phyloP scores from a whole-genome alignment of 1,139 yeast genomes.

The Magnusiomyces sp. region DNA sequence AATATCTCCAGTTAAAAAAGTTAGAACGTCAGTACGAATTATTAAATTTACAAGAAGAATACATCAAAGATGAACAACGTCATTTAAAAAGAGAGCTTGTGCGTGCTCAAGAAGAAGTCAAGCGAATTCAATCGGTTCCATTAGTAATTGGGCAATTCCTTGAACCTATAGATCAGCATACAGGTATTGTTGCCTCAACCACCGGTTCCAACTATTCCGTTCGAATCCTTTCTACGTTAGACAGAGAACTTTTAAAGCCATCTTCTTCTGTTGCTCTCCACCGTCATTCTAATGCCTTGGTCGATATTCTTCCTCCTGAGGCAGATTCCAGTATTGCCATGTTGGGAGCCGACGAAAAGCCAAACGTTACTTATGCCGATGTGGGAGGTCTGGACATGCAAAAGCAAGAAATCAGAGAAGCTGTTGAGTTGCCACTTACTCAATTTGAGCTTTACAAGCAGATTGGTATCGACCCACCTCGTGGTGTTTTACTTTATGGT shows the following conservation, averaged over 20 bases:
- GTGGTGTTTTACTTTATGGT: constrained; percentile 96
- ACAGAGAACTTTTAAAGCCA: constrained; percentile 88
- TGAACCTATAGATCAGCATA: constrained; percentile 94
- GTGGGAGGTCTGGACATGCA: constrained; percentile 96
- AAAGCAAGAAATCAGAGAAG: constrained; percentile 96
- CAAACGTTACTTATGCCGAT: constrained; percentile 75
- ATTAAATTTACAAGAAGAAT: constrained; percentile 81
- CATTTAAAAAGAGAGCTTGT: constrained; percentile 88
- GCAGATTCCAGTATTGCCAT: constrained; percentile 95
- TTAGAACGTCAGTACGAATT: constrained; percentile 85
- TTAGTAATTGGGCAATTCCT: constrained; percentile 95
- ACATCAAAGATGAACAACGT: constrained; percentile 95
- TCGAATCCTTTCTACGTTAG: constrained; percentile 85
- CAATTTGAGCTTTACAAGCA: constrained; percentile 98
- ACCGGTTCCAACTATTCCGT: constrained; percentile 98
- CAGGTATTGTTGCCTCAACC: constrained; percentile 94
- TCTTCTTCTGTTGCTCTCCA: constrained; percentile 94
- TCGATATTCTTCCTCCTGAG: constrained; percentile 96
- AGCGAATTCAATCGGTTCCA: constrained; percentile 94
- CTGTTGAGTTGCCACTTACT: constrained; percentile 93
- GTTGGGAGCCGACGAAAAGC: constrained; percentile 89
- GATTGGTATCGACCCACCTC: constrained; percentile 99
- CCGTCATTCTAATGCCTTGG: constrained; percentile 96
- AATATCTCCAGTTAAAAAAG: constrained; percentile 70
- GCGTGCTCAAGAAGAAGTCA: constrained; percentile 97